These are phyloP conservation scores for Sclerotinia sclerotiorum DNA, from an alignment of 2,329 filamentous ascomycete species.

Conservation along the genomic window DNA sequence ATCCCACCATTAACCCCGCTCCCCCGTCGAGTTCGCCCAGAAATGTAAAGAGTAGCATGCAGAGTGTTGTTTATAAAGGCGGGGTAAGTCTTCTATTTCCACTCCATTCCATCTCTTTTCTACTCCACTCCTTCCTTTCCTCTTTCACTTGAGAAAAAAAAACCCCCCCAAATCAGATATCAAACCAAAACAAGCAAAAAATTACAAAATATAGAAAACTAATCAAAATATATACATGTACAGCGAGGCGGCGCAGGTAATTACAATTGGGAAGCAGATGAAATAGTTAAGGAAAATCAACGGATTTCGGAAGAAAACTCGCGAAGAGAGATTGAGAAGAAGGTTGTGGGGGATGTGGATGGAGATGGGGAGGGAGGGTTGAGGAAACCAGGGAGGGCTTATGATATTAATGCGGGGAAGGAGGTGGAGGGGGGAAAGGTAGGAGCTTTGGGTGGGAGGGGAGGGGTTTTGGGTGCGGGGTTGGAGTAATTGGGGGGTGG, in stretches of 20 bases:
- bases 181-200: not conserved
- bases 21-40: not conserved
- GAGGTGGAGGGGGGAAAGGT: slow-evolving; percentile 1
- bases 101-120: too few species aligned
- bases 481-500: not conserved
- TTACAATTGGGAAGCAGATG: not conserved
- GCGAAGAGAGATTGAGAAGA: slow-evolving; percentile 27
- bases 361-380: slow-evolving; percentile 43
- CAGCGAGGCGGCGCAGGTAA: slow-evolving; percentile 8
- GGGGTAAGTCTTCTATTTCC: slow-evolving; percentile 62
- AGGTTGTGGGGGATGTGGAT: slow-evolving; percentile 40
- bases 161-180: too few species aligned
- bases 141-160: too few species aligned
- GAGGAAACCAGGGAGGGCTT: not conserved
- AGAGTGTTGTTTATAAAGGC: slow-evolving; percentile 26
- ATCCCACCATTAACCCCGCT: slow-evolving; percentile 15
- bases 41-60: slow-evolving; percentile 21
- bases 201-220: not conserved
- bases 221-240: slow-evolving; percentile 26
- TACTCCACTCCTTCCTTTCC: too few species aligned
- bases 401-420: slow-evolving; percentile 5
- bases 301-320: not conserved
- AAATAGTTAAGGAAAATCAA: not conserved
- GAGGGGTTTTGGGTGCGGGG: not conserved
- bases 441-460: not conserved